These are phyloP conservation scores for Cystofilobasidium macerans DNA, from an alignment of 768 basidiomycete genomes.

Conservation along the genomic window DNA sequence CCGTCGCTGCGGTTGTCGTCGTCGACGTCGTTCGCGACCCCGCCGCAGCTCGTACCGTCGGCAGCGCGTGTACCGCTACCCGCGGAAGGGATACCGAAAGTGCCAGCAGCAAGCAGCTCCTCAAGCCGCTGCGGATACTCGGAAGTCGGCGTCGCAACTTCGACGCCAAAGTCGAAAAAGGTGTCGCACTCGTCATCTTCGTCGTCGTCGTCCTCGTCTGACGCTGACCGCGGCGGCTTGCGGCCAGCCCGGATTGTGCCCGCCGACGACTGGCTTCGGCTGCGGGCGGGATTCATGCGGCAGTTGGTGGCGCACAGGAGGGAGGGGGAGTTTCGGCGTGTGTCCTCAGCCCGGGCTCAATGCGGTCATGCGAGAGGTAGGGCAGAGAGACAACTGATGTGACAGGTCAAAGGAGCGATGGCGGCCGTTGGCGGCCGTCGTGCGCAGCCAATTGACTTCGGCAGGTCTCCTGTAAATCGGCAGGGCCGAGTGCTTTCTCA, in stretches of 20 bases:
- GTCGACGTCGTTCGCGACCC: background rate
- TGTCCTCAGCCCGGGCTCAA: too few relatives aligned
- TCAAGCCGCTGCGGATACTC: conserved; percentile 2
- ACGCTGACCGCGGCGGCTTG: background rate
- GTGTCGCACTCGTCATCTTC: background rate
- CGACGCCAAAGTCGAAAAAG: background rate
- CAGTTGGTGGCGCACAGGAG: background rate
- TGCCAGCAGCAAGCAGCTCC: background rate
- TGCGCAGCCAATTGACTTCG: too few relatives aligned
- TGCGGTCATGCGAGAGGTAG: too few relatives aligned
- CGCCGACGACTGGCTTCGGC: background rate
- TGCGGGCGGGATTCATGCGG: background rate
- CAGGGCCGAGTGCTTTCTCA: too few relatives aligned
- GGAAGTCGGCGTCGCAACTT: background rate
- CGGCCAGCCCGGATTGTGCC: background rate
- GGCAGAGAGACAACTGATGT: too few relatives aligned
- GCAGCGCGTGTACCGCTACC: background rate
- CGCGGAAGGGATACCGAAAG: background rate
- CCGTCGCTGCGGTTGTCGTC: conserved; percentile 1
- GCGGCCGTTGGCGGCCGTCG: too few relatives aligned
- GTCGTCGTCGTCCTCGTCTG: background rate
- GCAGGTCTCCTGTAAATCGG: too few relatives aligned
- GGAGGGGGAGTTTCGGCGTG: too few relatives aligned
- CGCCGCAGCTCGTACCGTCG: background rate
- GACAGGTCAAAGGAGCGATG: too few relatives aligned